Percentiles rank a stretch among this genome's conserved stretches.
These are phyloP conservation scores for Tuber borchii DNA, from an alignment of 495 filamentous ascomycete species.

Conservation along the genomic window DNA sequence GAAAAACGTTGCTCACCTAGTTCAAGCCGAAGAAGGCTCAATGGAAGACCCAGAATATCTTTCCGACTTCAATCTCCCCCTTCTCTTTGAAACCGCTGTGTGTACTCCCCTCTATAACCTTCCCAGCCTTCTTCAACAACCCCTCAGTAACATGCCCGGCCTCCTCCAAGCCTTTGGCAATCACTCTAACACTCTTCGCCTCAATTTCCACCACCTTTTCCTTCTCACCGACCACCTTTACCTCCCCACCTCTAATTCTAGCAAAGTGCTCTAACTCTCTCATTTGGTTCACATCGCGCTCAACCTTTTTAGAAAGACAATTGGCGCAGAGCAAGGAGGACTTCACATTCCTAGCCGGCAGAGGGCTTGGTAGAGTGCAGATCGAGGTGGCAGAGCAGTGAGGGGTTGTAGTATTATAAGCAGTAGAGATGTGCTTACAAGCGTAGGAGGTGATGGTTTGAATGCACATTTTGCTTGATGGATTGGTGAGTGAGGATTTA, in stretches of 20 bases:
- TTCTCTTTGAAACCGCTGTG: not conserved
- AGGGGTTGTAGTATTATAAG: not conserved
- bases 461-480: not conserved
- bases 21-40: too few species aligned
- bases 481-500: not conserved
- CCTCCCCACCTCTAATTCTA: not conserved
- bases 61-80: not conserved
- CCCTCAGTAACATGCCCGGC: not conserved
- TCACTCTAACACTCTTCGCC: not conserved
- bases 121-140: not conserved
- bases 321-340: not conserved
- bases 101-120: not conserved
- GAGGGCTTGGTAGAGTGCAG: not conserved
- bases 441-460: not conserved
- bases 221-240: not conserved
- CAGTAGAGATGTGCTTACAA: not conserved
- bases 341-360: not conserved
- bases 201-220: not conserved
- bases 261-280: not conserved
- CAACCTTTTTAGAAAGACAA: not conserved
- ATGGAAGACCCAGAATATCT: too few species aligned
- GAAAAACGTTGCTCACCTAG: too few species aligned
- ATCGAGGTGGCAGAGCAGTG: not conserved
- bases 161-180: not conserved
- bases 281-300: not conserved